These are phyloP conservation scores for Ophiostoma tasmaniense DNA, from an alignment of 2,329 filamentous ascomycete genomes.

Conservation along the genomic window DNA sequence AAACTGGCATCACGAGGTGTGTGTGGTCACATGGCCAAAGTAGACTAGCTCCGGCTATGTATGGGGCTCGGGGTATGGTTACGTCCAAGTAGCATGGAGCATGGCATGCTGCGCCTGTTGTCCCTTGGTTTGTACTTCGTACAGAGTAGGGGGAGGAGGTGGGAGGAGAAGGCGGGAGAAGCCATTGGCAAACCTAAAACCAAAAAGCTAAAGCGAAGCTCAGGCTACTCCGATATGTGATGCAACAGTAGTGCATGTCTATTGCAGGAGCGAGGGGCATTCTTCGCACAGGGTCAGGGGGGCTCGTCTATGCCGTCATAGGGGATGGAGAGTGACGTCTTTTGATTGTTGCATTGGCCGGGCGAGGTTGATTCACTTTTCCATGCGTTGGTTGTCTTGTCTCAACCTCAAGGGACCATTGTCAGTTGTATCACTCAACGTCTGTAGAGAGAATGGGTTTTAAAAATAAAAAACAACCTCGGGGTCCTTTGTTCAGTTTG, in stretches of 20 bases:
- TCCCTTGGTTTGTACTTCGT: too few relatives aligned
- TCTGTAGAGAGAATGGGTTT: too few relatives aligned
- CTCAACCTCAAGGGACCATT: too few relatives aligned
- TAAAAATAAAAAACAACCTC: too few relatives aligned
- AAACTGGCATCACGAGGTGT: not conserved
- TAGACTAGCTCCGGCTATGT: constrained; percentile 1
- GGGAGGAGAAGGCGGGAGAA: too few relatives aligned
- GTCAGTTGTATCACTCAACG: too few relatives aligned
- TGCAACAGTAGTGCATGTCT: not conserved
- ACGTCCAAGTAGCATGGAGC: not conserved
- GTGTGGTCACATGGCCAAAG: constrained; percentile 3
- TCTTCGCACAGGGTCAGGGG: not conserved
- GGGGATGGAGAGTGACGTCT: not conserved
- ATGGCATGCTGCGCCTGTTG: constrained; percentile 1
- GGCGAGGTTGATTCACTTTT: too few relatives aligned
- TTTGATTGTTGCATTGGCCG: not conserved
- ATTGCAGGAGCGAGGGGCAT: not conserved
- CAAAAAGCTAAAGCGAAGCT: not conserved
- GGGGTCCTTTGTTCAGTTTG: not conserved
- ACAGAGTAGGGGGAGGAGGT: too few relatives aligned
- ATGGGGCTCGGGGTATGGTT: not conserved
- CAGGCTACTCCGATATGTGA: constrained; percentile 1
- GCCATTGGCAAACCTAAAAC: too few relatives aligned
- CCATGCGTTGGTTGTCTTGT: too few relatives aligned
- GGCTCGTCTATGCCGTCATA: not conserved